Base-by-base conservation (phyloP, 139 green algal species). In the Chlorella sp. region DNA sequence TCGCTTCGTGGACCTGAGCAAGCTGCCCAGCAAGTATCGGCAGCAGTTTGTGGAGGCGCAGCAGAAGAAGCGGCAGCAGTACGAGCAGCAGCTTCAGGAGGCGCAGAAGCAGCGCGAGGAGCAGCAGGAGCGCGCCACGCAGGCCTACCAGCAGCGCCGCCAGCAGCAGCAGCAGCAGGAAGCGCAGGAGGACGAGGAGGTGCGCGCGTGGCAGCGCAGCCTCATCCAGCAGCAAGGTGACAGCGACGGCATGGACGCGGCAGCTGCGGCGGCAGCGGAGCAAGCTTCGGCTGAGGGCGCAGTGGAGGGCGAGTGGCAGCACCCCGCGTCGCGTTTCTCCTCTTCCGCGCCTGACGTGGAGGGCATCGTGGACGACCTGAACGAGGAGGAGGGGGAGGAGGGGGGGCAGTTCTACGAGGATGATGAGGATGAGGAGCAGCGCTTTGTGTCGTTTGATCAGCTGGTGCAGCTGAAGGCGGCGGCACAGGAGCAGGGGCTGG, bases 21-120 rank as follows among this genome's bases (percentile, higher is more conserved):
- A 73, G 55, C 65, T 78, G 66, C 73, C 73, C 34, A 73, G 31
- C 42, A 78, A 78, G 73, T 73, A 78, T 51, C 65, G 73, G 64
- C 32, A 70, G 3, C 27, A 70, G 64, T 6, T 36, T n/a, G 32
- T 31, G 6, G 17, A 5, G 26, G 30, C 33, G 64, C 64, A 30
- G 64, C 64, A 70, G 64, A 2, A 67, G 62, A n/a, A 35, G 62
- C n/a, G 35, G 26, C n/a, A 67, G 62, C 26, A 72, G 72, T 4
- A 26, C 31, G 35, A 67, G 62, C 61, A 66, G 34, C 17, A 77
- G 36, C 31, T 62, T 49, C 29, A 69, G 70, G 24, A 55, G 29
- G 5, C 2, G 6, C 6, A 32, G 14, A 20, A 66, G 42, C 2
- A 30, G 14, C 22, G 27, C 50, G 51, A 75, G 70, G 30, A 69